A percentile compares a stretch with the other conserved stretches of the same genome.
These are phyloP conservation scores for Fomitopsis schrenkii DNA, from an alignment of 1,284 basidiomycete species.

Conservation along the genomic window DNA sequence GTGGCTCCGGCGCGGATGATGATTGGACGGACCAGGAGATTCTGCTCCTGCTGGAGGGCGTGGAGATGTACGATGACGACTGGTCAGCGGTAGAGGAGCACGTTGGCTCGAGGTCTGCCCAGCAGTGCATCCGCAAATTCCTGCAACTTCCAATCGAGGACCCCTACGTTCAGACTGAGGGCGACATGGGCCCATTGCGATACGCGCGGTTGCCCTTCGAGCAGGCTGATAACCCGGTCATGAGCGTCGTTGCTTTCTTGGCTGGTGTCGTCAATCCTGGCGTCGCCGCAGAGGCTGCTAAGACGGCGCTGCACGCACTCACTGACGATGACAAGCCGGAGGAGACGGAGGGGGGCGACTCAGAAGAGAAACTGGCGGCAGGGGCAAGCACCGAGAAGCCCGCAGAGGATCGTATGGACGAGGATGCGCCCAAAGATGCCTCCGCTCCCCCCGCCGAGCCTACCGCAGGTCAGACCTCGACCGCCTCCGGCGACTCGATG, in stretches of 20 bases:
- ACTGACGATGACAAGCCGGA: constrained; percentile 52
- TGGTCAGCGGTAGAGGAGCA: constrained; percentile 93
- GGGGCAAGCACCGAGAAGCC: constrained; percentile 12
- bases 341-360: constrained; percentile 30
- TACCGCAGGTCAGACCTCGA: neutral
- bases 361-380: constrained; percentile 25
- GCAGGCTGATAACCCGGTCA: constrained; percentile 95
- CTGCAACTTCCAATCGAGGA: constrained; percentile 97
- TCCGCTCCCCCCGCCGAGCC: constrained; percentile 7
- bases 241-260: constrained; percentile 97
- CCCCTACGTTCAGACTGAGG: constrained; percentile 74
- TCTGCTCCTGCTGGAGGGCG: constrained; percentile 84
- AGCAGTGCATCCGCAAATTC: constrained; percentile 96
- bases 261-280: constrained; percentile 90
- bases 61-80: constrained; percentile 98
- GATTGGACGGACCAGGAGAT: constrained; percentile 94
- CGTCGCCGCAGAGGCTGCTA: constrained; percentile 92
- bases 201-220: constrained; percentile 87
- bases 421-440: constrained; percentile 21
- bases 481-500: constrained; percentile 27
- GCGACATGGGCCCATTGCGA: constrained; percentile 75
- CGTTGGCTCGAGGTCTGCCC: constrained; percentile 86
- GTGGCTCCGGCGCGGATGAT: constrained; percentile 46
- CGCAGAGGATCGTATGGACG: constrained; percentile 33
- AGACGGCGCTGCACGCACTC: constrained; percentile 81